These are phyloP conservation scores for Rhodotorula sp. DNA, from an alignment of 1,284 basidiomycete species.

Conservation along the genomic window DNA sequence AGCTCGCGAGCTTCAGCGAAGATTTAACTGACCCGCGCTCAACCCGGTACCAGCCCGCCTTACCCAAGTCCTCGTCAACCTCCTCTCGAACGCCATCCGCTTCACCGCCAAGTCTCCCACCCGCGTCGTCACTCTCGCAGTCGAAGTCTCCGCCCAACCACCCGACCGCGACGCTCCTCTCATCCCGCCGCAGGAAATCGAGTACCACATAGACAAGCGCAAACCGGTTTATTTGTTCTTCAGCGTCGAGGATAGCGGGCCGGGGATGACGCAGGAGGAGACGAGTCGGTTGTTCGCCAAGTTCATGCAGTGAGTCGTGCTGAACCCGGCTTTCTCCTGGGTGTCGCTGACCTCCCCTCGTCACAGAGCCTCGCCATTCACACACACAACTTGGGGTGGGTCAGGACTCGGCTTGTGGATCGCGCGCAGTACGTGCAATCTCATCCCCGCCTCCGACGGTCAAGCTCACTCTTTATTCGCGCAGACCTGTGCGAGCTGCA, in stretches of 20 bases:
- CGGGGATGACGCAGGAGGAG: constrained; percentile 36
- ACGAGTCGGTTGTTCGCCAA: constrained; percentile 25
- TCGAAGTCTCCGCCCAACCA: constrained; percentile 26
- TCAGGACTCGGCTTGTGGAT: constrained; percentile 30
- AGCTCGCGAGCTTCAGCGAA: too few relatives aligned
- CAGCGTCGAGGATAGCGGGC: constrained; percentile 33
- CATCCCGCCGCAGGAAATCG: constrained; percentile 26
- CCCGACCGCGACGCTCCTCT: constrained; percentile 24
- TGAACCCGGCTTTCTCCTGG: too few relatives aligned
- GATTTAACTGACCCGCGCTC: too few relatives aligned
- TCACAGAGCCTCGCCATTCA: constrained; percentile 29
- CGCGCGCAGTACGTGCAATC: constrained; percentile 22
- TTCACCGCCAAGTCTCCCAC: constrained; percentile 31
- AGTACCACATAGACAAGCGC: constrained; percentile 23
- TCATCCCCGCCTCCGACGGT: too few relatives aligned
- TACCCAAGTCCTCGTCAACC: constrained; percentile 28
- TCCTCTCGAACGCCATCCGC: constrained; percentile 33
- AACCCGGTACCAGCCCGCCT: too few relatives aligned
- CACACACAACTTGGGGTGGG: constrained; percentile 31
- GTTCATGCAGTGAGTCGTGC: constrained; percentile 23
- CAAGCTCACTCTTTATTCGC: neutral
- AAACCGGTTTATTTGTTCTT: constrained; percentile 35
- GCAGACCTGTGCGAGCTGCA: constrained; percentile 36
- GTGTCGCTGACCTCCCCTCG: neutral
- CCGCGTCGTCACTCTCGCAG: constrained; percentile 28